Evolutionary conservation across 148 eudicot species (phyloP).

Genomic region (Diospyros lotus): DNA sequence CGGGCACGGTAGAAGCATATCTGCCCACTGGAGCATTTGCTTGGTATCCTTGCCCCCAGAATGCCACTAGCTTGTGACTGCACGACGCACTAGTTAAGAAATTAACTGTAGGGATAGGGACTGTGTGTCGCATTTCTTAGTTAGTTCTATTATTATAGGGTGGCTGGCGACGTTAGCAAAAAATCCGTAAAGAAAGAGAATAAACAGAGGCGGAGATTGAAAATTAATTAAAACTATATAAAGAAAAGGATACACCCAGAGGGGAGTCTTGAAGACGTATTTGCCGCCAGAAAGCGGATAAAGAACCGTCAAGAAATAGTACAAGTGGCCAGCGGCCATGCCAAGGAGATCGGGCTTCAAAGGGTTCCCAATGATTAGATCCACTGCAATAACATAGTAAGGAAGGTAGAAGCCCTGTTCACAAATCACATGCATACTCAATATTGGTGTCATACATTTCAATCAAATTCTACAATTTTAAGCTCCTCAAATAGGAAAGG

Average conservation of each 20-base stretch:
- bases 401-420: constrained; percentile 38
- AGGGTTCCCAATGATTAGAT: constrained; percentile 33
- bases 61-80: constrained; percentile 38
- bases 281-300: constrained; percentile 35
- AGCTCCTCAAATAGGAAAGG: no score
- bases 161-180: no score
- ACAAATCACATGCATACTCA: no score
- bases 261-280: constrained; percentile 30
- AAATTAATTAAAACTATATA: not conserved
- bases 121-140: no score
- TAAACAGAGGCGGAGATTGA: no score
- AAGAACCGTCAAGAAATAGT: constrained; percentile 43
- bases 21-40: constrained; percentile 21
- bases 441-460: no score
- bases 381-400: constrained; percentile 25
- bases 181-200: no score
- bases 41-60: constrained; percentile 37
- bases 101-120: no score
- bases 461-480: no score
- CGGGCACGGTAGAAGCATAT: constrained; percentile 7
- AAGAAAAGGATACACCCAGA: constrained; percentile 39
- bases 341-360: constrained; percentile 26
- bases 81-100: no score
- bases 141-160: no score
- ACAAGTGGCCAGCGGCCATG: constrained; percentile 37